phyloP scores from a whole-genome alignment of 139 green algal genomes.

The Picochlorum sp. region DNA sequence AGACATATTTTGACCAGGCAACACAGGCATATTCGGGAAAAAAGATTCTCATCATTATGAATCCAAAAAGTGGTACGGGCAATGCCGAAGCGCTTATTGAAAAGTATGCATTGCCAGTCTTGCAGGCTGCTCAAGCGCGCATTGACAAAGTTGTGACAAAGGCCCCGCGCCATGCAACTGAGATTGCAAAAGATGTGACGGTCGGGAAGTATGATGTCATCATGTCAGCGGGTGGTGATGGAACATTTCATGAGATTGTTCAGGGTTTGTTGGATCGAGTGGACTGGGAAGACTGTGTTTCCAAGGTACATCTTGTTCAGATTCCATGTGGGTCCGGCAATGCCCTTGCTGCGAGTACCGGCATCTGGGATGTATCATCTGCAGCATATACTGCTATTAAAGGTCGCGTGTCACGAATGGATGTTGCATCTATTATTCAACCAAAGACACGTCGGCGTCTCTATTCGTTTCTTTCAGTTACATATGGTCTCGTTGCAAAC shows the following conservation, averaged over 20 bases:
- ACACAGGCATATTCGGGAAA: background rate
- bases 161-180: constrained; percentile 38
- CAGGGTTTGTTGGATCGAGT: constrained; percentile 57
- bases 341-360: constrained; percentile 49
- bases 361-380: constrained; percentile 43
- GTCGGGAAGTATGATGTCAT: constrained; percentile 32
- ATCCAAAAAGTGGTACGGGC: constrained; percentile 51
- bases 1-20: too few relatives aligned
- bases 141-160: constrained; percentile 25
- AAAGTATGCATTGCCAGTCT: constrained; percentile 36
- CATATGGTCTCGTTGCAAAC: constrained; percentile 63
- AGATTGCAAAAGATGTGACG: constrained; percentile 27
- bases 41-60: constrained; percentile 45
- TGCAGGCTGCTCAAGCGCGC: constrained; percentile 38
- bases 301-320: constrained; percentile 32
- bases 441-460: constrained; percentile 24
- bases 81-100: constrained; percentile 25
- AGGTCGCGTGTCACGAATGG: constrained; percentile 28
- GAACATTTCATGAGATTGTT: constrained; percentile 59
- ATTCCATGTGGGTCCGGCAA: constrained; percentile 61
- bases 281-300: constrained; percentile 52
- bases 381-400: constrained; percentile 48
- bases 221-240: constrained; percentile 62
- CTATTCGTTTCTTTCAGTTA: constrained; percentile 55
- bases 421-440: constrained; percentile 61